phyloP scores from a whole-genome alignment of 2,329 filamentous ascomycete species.

The Paradendryphiella salina region DNA sequence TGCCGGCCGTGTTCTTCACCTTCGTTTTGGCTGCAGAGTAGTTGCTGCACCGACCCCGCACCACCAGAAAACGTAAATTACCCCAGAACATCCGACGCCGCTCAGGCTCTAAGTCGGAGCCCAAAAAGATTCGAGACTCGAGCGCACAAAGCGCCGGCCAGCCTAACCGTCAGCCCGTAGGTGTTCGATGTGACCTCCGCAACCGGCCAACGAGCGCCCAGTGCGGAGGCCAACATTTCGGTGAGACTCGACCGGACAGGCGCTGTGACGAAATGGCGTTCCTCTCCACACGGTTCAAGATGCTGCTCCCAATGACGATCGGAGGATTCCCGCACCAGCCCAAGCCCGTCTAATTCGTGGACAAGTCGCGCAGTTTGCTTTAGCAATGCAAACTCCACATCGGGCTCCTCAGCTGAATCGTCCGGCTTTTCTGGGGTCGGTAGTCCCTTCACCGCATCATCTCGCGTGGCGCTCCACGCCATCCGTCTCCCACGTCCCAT shows the following conservation, averaged over 20 bases:
- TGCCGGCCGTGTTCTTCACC: neutral
- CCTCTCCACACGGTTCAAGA: slow-evolving; percentile 22
- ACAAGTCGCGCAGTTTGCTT: slow-evolving; percentile 16
- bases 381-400: slow-evolving; percentile 26
- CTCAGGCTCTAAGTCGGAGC: neutral
- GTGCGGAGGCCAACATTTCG: slow-evolving; percentile 6
- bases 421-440: slow-evolving; percentile 27
- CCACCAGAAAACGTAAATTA: neutral
- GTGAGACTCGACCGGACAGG: slow-evolving; percentile 11
- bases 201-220: slow-evolving; percentile 6
- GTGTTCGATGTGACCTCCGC: neutral
- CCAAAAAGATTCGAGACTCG: slow-evolving; percentile 4
- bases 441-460: slow-evolving; percentile 26
- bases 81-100: neutral
- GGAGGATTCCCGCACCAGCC: slow-evolving; percentile 15
- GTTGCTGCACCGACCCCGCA: neutral
- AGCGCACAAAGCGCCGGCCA: slow-evolving; percentile 1
- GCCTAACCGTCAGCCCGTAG: neutral
- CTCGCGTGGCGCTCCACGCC: slow-evolving; percentile 5
- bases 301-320: slow-evolving; percentile 21
- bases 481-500: slow-evolving; percentile 6
- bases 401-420: slow-evolving; percentile 21
- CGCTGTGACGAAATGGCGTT: slow-evolving; percentile 22
- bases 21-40: neutral
- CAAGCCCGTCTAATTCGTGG: slow-evolving; percentile 16